Percentiles rank a stretch among this genome's conserved stretches.
These are phyloP conservation scores for Talaromyces sp. DNA, from an alignment of 2,329 filamentous ascomycete genomes.

Conservation along the genomic window DNA sequence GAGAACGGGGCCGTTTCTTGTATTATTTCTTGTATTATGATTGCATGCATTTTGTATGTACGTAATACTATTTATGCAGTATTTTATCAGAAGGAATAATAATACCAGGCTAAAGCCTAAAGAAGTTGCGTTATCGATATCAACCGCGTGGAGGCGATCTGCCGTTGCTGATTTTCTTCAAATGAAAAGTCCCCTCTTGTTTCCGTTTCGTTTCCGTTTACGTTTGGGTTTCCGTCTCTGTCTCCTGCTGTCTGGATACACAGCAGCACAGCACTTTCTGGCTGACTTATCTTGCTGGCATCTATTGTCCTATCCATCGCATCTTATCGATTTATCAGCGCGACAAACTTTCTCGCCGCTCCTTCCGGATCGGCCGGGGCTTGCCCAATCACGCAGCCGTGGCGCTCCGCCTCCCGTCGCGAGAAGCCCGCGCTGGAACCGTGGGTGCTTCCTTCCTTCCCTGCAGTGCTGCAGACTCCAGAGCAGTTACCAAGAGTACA, in stretches of 20 bases:
- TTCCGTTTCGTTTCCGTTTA: neutral
- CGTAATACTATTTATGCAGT: no score
- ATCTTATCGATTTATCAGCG: neutral
- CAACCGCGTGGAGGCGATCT: neutral
- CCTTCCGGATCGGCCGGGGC: constrained; percentile 1
- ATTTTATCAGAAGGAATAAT: no score
- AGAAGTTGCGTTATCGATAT: neutral
- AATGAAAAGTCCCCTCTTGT: neutral
- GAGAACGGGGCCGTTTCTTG: no score
- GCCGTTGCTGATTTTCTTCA: neutral
- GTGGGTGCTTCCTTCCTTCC: neutral
- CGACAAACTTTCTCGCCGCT: neutral
- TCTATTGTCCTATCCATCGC: no score
- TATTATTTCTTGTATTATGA: no score
- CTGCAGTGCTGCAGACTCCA: neutral
- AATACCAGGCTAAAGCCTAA: neutral
- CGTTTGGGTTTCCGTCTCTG: no score
- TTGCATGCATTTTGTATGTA: no score
- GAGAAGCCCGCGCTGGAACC: neutral
- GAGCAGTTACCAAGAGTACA: no score
- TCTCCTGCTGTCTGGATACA: no score
- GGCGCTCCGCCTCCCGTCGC: neutral
- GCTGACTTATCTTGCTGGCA: no score
- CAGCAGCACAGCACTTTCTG: no score
- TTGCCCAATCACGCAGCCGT: neutral